These are phyloP conservation scores for Sphaerulina vaccinii DNA, from an alignment of 2,329 filamentous ascomycete genomes.

Conservation along the genomic window DNA sequence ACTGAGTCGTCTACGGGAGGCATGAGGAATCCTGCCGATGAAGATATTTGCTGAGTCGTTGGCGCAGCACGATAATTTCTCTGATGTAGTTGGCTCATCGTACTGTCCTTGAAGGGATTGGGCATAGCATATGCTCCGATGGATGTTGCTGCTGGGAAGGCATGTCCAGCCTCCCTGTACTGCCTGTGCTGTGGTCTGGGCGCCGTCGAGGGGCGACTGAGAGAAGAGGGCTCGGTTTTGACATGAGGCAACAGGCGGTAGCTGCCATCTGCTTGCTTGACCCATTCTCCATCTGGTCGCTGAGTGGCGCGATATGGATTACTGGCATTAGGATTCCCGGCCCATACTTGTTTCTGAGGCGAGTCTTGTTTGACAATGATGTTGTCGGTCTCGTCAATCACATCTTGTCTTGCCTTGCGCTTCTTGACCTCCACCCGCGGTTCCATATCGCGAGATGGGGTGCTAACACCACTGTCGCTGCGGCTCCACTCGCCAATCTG, in stretches of 20 bases:
- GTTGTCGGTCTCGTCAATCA: not conserved
- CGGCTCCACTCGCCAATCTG: conserved; percentile 20
- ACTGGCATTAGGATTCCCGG: not conserved
- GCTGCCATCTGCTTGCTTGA: not conserved
- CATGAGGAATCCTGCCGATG: not conserved
- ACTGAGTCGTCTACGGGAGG: not conserved
- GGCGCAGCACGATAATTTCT: not conserved
- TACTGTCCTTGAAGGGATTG: not conserved
- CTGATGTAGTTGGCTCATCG: not conserved
- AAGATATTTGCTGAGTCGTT: not conserved
- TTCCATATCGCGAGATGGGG: not conserved
- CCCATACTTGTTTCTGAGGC: not conserved
- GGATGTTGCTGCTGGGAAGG: not conserved
- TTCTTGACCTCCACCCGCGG: not conserved
- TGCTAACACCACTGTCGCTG: not conserved
- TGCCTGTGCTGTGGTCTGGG: not conserved
- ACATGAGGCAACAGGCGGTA: not conserved
- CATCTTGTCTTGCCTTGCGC: conserved; percentile 1
- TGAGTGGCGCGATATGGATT: not conserved
- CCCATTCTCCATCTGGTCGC: too few relatives aligned
- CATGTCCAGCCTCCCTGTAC: not conserved
- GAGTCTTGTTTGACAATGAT: not conserved
- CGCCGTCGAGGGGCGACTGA: not conserved
- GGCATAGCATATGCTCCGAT: not conserved
- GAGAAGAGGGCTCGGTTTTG: not conserved